Evolutionary conservation across 495 filamentous ascomycete genomes (phyloP).

Genomic region (Neurospora sublineolata): DNA sequence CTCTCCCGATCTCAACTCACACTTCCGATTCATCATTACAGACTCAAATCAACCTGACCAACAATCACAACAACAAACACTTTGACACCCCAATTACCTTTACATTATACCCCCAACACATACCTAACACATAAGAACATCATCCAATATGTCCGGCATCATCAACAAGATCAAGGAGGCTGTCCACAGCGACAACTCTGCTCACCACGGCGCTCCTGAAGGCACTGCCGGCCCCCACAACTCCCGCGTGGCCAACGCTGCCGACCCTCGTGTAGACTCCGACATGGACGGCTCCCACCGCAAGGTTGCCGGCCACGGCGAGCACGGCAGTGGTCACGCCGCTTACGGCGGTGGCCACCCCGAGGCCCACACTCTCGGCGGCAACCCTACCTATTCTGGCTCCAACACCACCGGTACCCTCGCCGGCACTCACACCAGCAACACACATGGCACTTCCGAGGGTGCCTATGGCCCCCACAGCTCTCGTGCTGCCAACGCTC

Average conservation of each 20-base stretch:
- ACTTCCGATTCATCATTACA: neutral
- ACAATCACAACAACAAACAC: conserved; percentile 1
- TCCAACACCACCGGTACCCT: conserved; percentile 35
- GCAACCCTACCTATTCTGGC: conserved; percentile 4
- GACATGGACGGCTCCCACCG: conserved; percentile 25
- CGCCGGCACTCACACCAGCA: conserved; percentile 6
- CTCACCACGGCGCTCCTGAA: conserved; percentile 20
- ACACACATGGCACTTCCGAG: conserved; percentile 7
- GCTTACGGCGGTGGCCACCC: neutral
- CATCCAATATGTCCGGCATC: conserved; percentile 50
- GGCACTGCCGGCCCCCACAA: conserved; percentile 30
- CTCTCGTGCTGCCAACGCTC: conserved; percentile 11
- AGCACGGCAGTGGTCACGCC: conserved; percentile 6
- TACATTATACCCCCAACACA: neutral
- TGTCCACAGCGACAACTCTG: conserved; percentile 35
- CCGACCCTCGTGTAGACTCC: conserved; percentile 39
- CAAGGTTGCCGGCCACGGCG: conserved; percentile 17
- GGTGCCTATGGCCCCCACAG: conserved; percentile 6
- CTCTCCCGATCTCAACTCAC: neutral
- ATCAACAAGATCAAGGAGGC: conserved; percentile 67
- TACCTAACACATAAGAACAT: conserved; percentile 4
- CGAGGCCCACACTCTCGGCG: neutral
- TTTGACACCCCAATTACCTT: conserved; percentile 2
- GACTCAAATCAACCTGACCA: neutral
- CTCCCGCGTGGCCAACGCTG: conserved; percentile 30